phyloP scores from a whole-genome alignment of 495 filamentous ascomycete species.

The Xylaria castorea region DNA sequence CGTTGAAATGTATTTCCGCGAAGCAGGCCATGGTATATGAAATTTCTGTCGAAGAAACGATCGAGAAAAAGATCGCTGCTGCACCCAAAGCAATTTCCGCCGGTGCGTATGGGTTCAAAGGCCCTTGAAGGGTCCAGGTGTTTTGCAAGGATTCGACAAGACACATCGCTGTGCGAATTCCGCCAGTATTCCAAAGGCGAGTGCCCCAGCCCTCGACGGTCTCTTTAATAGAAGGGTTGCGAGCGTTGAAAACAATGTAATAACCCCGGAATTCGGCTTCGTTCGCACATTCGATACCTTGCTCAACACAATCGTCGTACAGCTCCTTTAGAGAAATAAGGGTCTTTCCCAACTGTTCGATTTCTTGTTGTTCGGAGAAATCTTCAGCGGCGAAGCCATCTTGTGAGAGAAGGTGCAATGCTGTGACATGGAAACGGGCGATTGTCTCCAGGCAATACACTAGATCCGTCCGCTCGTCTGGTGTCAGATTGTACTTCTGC shows the following conservation, averaged over 20 bases:
- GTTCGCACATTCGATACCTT: slow-evolving; percentile 61
- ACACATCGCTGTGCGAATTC: slow-evolving; percentile 51
- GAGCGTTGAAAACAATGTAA: slow-evolving; percentile 82
- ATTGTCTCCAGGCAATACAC: slow-evolving; percentile 89
- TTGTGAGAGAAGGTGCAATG: slow-evolving; percentile 81
- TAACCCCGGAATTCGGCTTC: slow-evolving; percentile 93
- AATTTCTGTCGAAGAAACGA: slow-evolving; percentile 70
- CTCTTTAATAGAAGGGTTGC: slow-evolving; percentile 76
- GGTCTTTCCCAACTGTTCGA: slow-evolving; percentile 89
- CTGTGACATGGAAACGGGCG: slow-evolving; percentile 87
- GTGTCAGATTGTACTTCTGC: slow-evolving; percentile 72
- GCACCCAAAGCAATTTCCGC: slow-evolving; percentile 54
- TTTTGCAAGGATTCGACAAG: slow-evolving; percentile 61
- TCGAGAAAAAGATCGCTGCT: slow-evolving; percentile 76
- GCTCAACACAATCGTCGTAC: slow-evolving; percentile 74
- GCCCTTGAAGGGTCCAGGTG: slow-evolving; percentile 66
- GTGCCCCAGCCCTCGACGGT: slow-evolving; percentile 80
- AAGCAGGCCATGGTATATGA: slow-evolving; percentile 95
- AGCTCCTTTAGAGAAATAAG: slow-evolving; percentile 87
- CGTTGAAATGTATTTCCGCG: slow-evolving; percentile 87
- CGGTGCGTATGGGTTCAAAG: slow-evolving; percentile 59
- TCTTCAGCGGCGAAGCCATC: slow-evolving; percentile 66
- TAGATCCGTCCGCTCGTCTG: slow-evolving; percentile 67
- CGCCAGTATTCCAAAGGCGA: slow-evolving; percentile 69
- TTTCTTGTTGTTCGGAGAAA: slow-evolving; percentile 89